Percentiles rank a stretch among this genome's conserved stretches.
Evolutionary conservation across 1,284 basidiomycete species (phyloP).

Genomic region (Heliocybe sulcata): DNA sequence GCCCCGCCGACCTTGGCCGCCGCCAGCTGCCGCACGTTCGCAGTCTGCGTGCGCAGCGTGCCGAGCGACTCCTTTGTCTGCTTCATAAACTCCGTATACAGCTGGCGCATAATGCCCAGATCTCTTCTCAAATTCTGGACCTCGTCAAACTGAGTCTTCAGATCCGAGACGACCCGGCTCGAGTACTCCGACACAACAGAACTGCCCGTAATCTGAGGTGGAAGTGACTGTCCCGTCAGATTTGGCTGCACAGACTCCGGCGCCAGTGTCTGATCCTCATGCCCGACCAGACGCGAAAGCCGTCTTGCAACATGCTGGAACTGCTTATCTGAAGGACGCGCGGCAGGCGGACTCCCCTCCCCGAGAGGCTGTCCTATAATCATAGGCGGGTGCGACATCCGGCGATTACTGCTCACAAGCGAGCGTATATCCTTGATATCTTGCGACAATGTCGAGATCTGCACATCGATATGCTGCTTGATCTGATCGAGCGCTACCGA

Average conservation of each 20-base stretch:
- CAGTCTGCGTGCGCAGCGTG: slow-evolving; percentile 75
- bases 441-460: slow-evolving; percentile 79
- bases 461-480: slow-evolving; percentile 93
- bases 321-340: slow-evolving; percentile 66
- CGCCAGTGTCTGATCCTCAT: slow-evolving; percentile 23
- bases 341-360: slow-evolving; percentile 49
- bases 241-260: slow-evolving; percentile 35
- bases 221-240: slow-evolving; percentile 58
- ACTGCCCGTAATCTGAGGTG: slow-evolving; percentile 67
- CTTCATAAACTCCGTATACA: slow-evolving; percentile 90
- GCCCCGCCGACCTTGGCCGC: slow-evolving; percentile 80
- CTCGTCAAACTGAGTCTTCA: slow-evolving; percentile 91
- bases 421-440: slow-evolving; percentile 89
- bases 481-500: slow-evolving; percentile 91
- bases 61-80: slow-evolving; percentile 84
- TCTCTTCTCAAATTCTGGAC: slow-evolving; percentile 91
- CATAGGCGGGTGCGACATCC: slow-evolving; percentile 31
- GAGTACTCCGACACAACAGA: slow-evolving; percentile 69
- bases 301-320: slow-evolving; percentile 66
- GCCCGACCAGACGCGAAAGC: slow-evolving; percentile 54
- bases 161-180: slow-evolving; percentile 66
- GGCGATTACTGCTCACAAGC: slow-evolving; percentile 46
- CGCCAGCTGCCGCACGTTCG: slow-evolving; percentile 82
- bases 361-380: slow-evolving; percentile 49
- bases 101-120: slow-evolving; percentile 87